phyloP scores from a whole-genome alignment of 2,329 filamentous ascomycete genomes.

The Fonsecaea multimorphosa region DNA sequence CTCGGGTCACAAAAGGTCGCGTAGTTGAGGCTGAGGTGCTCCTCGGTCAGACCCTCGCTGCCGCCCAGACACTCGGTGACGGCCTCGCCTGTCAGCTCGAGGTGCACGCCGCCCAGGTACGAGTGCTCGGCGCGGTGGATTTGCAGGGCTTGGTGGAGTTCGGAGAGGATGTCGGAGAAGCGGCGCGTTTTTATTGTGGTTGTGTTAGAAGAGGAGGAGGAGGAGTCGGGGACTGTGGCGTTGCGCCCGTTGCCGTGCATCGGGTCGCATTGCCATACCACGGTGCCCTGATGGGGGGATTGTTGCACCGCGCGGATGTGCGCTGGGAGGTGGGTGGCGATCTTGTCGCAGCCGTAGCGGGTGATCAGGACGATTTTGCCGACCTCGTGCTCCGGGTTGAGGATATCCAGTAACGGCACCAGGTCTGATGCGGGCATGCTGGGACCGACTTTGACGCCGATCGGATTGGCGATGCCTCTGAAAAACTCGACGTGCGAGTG shows the following conservation, averaged over 20 bases:
- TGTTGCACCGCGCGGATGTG: slow-evolving; percentile 89
- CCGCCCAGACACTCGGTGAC: slow-evolving; percentile 96
- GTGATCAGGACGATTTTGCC: slow-evolving; percentile 97
- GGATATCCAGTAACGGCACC: slow-evolving; percentile 76
- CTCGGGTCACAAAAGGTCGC: slow-evolving; percentile 95
- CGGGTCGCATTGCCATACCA: slow-evolving; percentile 98
- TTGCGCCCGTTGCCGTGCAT: slow-evolving; percentile 85
- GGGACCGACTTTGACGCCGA: slow-evolving; percentile 95
- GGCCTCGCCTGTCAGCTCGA: slow-evolving; percentile 93
- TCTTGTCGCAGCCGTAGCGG: slow-evolving; percentile 82
- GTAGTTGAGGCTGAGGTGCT: slow-evolving; percentile 88
- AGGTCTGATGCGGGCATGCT: slow-evolving; percentile 79
- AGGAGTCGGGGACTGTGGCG: slow-evolving; percentile 32
- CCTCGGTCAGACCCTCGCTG: slow-evolving; percentile 82
- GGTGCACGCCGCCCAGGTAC: slow-evolving; percentile 90
- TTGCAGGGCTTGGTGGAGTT: slow-evolving; percentile 79
- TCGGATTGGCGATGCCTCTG: slow-evolving; percentile 91
- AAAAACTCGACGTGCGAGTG: slow-evolving; percentile 97
- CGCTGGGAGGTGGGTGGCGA: slow-evolving; percentile 74
- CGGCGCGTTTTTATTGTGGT: slow-evolving; percentile 86
- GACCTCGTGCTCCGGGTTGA: slow-evolving; percentile 81
- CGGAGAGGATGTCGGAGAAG: slow-evolving; percentile 87
- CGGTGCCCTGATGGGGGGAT: slow-evolving; percentile 66
- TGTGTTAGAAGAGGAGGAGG: slow-evolving; percentile 49
- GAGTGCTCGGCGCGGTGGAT: slow-evolving; percentile 87